These are phyloP conservation scores for Salix arbutifolia DNA, from an alignment of 345 rosid species.

Conservation along the genomic window DNA sequence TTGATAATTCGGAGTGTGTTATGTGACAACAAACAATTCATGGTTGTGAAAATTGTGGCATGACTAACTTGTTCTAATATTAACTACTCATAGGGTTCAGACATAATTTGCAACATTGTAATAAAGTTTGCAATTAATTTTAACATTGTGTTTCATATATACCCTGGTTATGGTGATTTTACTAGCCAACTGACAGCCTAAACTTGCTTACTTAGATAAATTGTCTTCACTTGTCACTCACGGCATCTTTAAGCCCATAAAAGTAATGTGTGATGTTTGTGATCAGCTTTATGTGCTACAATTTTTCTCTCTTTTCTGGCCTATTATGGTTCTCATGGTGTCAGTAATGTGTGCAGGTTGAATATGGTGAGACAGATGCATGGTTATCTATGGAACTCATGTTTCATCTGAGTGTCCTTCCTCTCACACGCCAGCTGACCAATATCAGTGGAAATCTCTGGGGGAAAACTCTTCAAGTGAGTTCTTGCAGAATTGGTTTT, in stretches of 20 bases:
- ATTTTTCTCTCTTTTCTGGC: background rate
- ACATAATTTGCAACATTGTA: background rate
- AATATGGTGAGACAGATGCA: slow-evolving; percentile 94
- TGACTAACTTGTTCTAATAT: background rate
- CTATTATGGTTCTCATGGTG: slow-evolving; percentile 18
- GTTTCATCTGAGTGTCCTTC: slow-evolving; percentile 95
- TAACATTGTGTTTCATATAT: background rate
- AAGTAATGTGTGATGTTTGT: background rate
- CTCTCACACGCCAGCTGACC: slow-evolving; percentile 96
- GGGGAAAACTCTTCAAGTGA: slow-evolving; percentile 97
- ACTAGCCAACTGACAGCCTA: background rate
- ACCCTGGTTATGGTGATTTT: background rate
- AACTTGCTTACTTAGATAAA: background rate
- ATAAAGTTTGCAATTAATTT: background rate
- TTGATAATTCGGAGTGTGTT: background rate
- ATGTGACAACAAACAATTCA: background rate
- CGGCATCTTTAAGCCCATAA: background rate
- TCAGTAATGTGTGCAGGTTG: slow-evolving; percentile 56
- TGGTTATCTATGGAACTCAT: slow-evolving; percentile 98
- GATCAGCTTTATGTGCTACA: slow-evolving; percentile 2
- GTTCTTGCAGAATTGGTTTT: slow-evolving; percentile 5
- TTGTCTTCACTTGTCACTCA: background rate
- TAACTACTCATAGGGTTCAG: no score
- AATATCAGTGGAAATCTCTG: slow-evolving; percentile 98
- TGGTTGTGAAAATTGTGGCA: background rate